These are phyloP conservation scores for Pseudocercospora vitis DNA, from an alignment of 2,329 filamentous ascomycete genomes.

Conservation along the genomic window DNA sequence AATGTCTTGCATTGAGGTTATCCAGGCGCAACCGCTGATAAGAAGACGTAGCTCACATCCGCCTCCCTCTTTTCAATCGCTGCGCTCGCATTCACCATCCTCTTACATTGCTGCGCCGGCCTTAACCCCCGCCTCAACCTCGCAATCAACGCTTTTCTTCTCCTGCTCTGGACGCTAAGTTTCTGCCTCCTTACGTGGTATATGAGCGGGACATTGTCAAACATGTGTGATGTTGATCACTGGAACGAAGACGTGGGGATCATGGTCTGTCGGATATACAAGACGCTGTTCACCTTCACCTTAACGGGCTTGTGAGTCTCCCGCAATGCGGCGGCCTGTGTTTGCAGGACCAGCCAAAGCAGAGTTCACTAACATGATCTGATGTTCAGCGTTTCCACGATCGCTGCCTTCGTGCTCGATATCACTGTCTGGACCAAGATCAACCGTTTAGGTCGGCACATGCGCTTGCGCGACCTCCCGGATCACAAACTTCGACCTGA, in stretches of 20 bases:
- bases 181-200: slow-evolving; percentile 56
- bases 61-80: slow-evolving; percentile 55
- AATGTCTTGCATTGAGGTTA: background rate
- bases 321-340: background rate
- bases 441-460: slow-evolving; percentile 44
- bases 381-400: slow-evolving; percentile 43
- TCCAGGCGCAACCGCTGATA: no score
- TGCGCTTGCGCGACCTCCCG: slow-evolving; percentile 45
- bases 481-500: slow-evolving; percentile 33
- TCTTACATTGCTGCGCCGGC: slow-evolving; percentile 53
- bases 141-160: slow-evolving; percentile 49
- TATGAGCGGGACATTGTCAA: slow-evolving; percentile 53
- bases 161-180: slow-evolving; percentile 54
- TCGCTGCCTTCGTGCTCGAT: slow-evolving; percentile 53
- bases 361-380: background rate
- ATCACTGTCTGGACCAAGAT: slow-evolving; percentile 49
- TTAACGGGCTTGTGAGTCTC: slow-evolving; percentile 47
- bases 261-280: slow-evolving; percentile 59
- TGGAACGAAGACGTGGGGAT: slow-evolving; percentile 59
- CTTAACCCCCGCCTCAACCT: slow-evolving; percentile 56
- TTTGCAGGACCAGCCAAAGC: no score
- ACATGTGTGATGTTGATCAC: slow-evolving; percentile 45
- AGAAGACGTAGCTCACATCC: slow-evolving; percentile 56
- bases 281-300: slow-evolving; percentile 59
- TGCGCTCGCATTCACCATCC: slow-evolving; percentile 49